Base-by-base conservation (phyloP, 192 early-diverging fungal genomes). In the Coemansia sp. region DNA sequence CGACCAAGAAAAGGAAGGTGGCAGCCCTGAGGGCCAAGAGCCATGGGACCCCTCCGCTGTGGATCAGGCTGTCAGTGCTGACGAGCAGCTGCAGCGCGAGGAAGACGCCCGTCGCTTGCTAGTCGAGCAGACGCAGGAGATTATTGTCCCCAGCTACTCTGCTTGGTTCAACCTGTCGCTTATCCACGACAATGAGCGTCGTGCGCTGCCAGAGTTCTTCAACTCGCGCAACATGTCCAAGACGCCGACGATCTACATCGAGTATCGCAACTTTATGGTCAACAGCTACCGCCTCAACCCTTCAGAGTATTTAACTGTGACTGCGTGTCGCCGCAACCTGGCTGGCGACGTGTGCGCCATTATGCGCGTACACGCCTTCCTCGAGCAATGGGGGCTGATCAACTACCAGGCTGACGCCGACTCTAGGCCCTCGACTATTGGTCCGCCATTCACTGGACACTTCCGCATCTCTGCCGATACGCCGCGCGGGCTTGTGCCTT, bases 311-410 rank as follows among this genome's bases (percentile, higher is more conserved):
- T 83, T 99, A 46, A 98, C 98, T 8, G 95, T 99, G 9, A 99
- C 98, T 4, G 98, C 98, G 2, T 98, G 95, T 82, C 79, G 96
- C 58, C 85, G 98, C 25, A 98, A 98, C 78, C 83, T 99, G 70
- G 95, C 95, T 0, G 98, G 98, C 25, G 98, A 99, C 85, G 98
- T 99, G 7, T 97, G 98, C 73, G 94, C 96, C 3, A 98, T 99
- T 63, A 95, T 98, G 80, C 86, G 98, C 55, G 95, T 99, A 4
- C 98, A 99, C 83, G 94, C 96, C 3, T 96, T 99, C 66, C 84
- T 99, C 55, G 96, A 99, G 81, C 96, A 99, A 75, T 99, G 98
- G 98, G 98, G 98, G 1, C 84, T 99, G 32, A 94, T 99, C 72
- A 99, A 99, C 82, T 95, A 97, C 79, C 94, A 99, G 87, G 90